Base-by-base conservation (phyloP, 2,329 filamentous ascomycete species). In the Lachnellula cervina region DNA sequence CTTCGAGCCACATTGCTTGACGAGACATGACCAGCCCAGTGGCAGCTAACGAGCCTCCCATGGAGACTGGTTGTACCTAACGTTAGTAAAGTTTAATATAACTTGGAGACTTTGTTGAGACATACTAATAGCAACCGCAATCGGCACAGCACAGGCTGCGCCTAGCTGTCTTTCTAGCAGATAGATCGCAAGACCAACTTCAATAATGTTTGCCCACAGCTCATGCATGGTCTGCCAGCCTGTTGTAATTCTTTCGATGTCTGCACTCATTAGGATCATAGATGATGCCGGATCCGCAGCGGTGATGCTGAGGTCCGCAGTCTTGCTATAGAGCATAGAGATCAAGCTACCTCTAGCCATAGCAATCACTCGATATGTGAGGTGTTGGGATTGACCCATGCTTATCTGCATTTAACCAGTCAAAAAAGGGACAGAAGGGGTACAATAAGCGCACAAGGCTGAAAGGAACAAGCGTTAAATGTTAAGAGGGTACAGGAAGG, bases 251-350 rank as follows among this genome's bases (percentile, higher is more conserved):
- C 55, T 51, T 40, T 64, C 59, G 5, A 79, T 70, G 42, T 66
- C 64, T 1, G 74, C 72, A 16, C 71, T 74, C 74, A 79, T 79
- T 7, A 78, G 66, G 1, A 75, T 78, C 4, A 64, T 61, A 1
- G 76, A 45, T 13, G 58, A 60, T 5, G 61, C 60, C 45, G 63
- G 57, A 28, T 64, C 58, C 0, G 63, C 43, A 9, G 52, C 56
- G 1, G 57, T 63, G 13, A 62, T 59, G 34, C 57, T 61, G n/a
- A 68, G 52, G 21, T 58, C 51, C 2, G 62, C 51, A 6, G 65
- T 68, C 40, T 63, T 61, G 38, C 47, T 59, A 46, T 69, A 69
- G 23, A 69, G 62, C 23, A 66, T 51, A 6, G 57, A 55, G 51
- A 65, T 59, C 23, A 68, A 55, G 19, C 55, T 59, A 17, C 65